Conservation (phyloP, 2,329 filamentous ascomycete species). For the Pseudogymnoascus sp. region DNA sequence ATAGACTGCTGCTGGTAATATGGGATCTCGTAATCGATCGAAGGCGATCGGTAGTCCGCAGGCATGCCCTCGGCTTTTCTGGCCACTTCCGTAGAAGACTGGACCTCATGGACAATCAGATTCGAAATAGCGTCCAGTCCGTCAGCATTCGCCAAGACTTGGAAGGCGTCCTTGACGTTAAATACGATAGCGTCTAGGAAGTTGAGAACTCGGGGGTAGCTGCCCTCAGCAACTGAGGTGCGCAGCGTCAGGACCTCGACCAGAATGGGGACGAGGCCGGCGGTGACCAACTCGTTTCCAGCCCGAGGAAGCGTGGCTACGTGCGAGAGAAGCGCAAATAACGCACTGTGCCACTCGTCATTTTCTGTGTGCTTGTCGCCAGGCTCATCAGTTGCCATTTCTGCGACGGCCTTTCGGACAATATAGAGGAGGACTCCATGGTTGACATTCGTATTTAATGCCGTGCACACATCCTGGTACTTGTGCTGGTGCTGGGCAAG, state of each 20-base stretch:
- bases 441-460: conserved; percentile 92
- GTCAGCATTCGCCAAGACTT: conserved; percentile 70
- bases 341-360: conserved; percentile 83
- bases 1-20: conserved; percentile 91
- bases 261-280: conserved; percentile 82
- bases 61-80: conserved; percentile 65
- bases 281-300: conserved; percentile 76
- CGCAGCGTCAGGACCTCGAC: conserved; percentile 82
- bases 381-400: conserved; percentile 60
- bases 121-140: conserved; percentile 89
- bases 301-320: conserved; percentile 69
- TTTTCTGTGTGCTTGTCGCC: conserved; percentile 57
- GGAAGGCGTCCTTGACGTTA: conserved; percentile 76
- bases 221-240: conserved; percentile 72
- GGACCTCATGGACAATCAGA: conserved; percentile 72
- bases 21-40: conserved; percentile 88
- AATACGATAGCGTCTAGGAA: conserved; percentile 88
- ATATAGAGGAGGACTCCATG: conserved; percentile 93
- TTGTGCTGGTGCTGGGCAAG: conserved; percentile 74
- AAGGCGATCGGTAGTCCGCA: conserved; percentile 64
- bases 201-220: conserved; percentile 74
- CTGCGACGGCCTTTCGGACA: conserved; percentile 80
- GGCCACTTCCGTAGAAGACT: conserved; percentile 60
- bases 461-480: conserved; percentile 73
- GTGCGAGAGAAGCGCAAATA: conserved; percentile 81